Conservation (phyloP, 257 asterid species). For the Primulina eburnea region DNA sequence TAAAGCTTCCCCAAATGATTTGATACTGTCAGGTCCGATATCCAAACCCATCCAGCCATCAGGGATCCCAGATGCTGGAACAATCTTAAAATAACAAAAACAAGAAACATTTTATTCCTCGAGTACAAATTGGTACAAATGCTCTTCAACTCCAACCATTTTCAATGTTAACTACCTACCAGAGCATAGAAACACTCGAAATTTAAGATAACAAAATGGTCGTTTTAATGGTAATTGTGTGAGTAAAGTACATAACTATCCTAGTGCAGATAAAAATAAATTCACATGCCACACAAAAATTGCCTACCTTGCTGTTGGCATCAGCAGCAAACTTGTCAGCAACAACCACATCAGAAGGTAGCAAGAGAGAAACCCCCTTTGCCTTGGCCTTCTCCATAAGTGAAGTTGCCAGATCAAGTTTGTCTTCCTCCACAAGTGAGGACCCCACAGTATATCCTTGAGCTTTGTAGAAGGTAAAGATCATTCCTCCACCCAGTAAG, state of each 20-base stretch:
- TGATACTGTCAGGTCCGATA: slow-evolving; percentile 45
- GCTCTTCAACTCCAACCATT: background rate
- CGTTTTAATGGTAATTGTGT: background rate
- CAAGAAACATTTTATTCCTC: background rate
- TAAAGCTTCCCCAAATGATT: slow-evolving; percentile 38
- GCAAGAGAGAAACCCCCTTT: slow-evolving; percentile 39
- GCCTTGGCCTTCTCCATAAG: slow-evolving; percentile 48
- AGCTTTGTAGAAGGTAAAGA: slow-evolving; percentile 51
- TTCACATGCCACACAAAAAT: background rate
- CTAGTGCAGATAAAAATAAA: background rate
- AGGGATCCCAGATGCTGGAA: slow-evolving; percentile 37
- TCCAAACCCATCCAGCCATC: slow-evolving; percentile 55
- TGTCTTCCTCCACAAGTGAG: slow-evolving; percentile 48
- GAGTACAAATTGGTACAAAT: background rate
- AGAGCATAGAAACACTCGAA: background rate
- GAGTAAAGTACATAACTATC: background rate
- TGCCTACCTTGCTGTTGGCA: slow-evolving; percentile 42
- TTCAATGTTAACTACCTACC: background rate
- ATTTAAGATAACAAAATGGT: background rate
- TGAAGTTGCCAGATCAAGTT: slow-evolving; percentile 44
- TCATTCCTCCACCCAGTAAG: slow-evolving; percentile 50
- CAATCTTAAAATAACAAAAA: slow-evolving; percentile 19
- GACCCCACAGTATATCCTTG: slow-evolving; percentile 46
- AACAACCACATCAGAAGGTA: slow-evolving; percentile 45
- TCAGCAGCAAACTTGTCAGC: slow-evolving; percentile 46